phyloP scores from a whole-genome alignment of 2,329 filamentous ascomycete genomes.

The Cercospora sp. region DNA sequence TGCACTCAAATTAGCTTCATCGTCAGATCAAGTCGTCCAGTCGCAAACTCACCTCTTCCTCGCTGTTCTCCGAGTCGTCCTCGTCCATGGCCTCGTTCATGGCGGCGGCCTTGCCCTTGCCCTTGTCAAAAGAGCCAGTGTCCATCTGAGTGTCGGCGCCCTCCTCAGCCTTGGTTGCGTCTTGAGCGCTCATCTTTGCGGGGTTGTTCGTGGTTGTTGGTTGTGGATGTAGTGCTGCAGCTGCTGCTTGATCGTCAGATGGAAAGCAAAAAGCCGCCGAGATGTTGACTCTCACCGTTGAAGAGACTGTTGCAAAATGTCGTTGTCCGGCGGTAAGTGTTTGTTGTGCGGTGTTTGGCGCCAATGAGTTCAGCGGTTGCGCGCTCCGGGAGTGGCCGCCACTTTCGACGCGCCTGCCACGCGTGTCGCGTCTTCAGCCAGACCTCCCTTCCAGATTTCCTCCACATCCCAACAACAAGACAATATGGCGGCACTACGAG shows the following conservation, averaged over 20 bases:
- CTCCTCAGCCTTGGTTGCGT: constrained; percentile 27
- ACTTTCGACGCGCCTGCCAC: constrained; percentile 14
- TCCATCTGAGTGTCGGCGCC: constrained; percentile 40
- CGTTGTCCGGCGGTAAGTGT: constrained; percentile 11
- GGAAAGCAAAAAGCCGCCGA: not conserved
- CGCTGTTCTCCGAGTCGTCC: constrained; percentile 47
- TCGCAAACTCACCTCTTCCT: constrained; percentile 40
- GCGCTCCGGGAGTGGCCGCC: not conserved
- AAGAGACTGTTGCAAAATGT: not conserved
- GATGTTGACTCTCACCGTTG: not conserved
- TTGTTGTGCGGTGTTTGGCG: constrained; percentile 9
- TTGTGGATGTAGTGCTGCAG: not conserved
- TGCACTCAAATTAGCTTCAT: constrained; percentile 10
- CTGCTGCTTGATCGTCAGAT: not conserved
- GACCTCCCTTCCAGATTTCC: not conserved
- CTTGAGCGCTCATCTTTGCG: constrained; percentile 33
- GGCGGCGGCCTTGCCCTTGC: constrained; percentile 78
- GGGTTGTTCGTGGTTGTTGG: constrained; percentile 1
- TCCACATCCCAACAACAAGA: not conserved
- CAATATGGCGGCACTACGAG: constrained; percentile 52
- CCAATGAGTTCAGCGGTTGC: not conserved
- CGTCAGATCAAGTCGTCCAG: not conserved
- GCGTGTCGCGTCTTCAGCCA: constrained; percentile 1
- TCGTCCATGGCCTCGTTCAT: constrained; percentile 52
- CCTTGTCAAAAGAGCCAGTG: constrained; percentile 61